These are phyloP conservation scores for Fusarium setosum DNA, from an alignment of 2,329 filamentous ascomycete species.

Conservation along the genomic window DNA sequence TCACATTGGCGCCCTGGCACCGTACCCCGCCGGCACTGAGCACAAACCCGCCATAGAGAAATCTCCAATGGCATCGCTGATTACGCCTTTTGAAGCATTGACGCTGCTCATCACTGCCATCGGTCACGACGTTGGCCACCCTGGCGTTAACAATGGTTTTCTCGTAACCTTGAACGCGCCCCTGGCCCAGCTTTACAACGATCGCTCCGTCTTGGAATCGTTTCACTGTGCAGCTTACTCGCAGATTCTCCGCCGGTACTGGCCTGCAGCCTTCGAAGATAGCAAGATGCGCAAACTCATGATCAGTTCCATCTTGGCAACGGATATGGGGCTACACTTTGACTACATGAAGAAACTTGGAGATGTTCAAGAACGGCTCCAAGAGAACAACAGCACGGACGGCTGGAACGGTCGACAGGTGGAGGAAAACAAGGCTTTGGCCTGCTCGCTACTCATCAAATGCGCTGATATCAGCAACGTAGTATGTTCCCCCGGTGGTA, in stretches of 20 bases:
- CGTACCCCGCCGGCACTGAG: constrained; percentile 63
- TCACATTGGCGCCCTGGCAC: constrained; percentile 79
- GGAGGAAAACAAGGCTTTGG: constrained; percentile 80
- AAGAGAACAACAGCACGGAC: constrained; percentile 72
- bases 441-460: constrained; percentile 95
- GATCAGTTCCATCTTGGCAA: constrained; percentile 97
- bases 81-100: constrained; percentile 89
- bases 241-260: constrained; percentile 92
- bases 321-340: constrained; percentile 97
- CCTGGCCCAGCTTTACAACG: constrained; percentile 94
- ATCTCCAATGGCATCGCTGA: constrained; percentile 77
- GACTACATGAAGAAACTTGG: constrained; percentile 93
- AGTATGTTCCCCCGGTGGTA: constrained; percentile 63
- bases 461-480: constrained; percentile 99
- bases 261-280: constrained; percentile 85
- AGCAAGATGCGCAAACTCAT: constrained; percentile 86
- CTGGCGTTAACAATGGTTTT: constrained; percentile 98
- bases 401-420: constrained; percentile 81
- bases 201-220: constrained; percentile 94
- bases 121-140: constrained; percentile 96
- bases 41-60: constrained; percentile 51
- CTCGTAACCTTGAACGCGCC: constrained; percentile 92
- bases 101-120: constrained; percentile 95
- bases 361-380: constrained; percentile 82
- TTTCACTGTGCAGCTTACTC: constrained; percentile 98